phyloP scores from a whole-genome alignment of 495 filamentous ascomycete species.

The Tuber magnatum region DNA sequence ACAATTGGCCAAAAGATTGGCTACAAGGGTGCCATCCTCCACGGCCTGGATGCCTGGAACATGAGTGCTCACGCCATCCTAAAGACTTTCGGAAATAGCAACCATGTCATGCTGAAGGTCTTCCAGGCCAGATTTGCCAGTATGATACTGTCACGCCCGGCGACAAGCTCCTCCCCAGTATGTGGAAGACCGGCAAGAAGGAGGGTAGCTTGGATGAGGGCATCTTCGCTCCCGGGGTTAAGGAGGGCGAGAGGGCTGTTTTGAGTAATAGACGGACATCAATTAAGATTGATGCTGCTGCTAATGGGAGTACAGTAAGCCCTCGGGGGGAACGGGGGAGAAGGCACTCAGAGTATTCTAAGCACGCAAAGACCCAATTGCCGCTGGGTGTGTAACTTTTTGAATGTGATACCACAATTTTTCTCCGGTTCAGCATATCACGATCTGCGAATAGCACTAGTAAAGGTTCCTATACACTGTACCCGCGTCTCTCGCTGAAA shows the following conservation, averaged over 20 bases:
- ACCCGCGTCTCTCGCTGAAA: neutral
- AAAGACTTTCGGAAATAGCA: conserved; percentile 61
- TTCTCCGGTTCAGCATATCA: neutral
- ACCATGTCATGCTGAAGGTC: conserved; percentile 71
- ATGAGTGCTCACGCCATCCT: conserved; percentile 68
- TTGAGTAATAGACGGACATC: conserved; percentile 77
- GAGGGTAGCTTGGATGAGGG: conserved; percentile 73
- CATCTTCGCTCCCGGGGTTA: conserved; percentile 64
- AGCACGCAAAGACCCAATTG: neutral
- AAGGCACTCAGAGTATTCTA: neutral
- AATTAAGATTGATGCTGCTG: conserved; percentile 55
- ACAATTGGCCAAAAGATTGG: conserved; percentile 81
- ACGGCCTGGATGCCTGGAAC: conserved; percentile 82
- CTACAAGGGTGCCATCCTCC: conserved; percentile 81
- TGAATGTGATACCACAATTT: neutral
- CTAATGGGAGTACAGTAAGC: neutral
- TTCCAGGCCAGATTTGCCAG: conserved; percentile 83
- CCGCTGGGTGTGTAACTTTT: neutral
- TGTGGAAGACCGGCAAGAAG: conserved; percentile 58
- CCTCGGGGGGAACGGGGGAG: neutral
- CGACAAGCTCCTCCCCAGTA: conserved; percentile 59
- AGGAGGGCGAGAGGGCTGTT: conserved; percentile 58
- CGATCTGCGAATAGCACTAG: neutral
- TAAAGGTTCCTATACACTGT: neutral
- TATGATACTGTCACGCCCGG: conserved; percentile 73